Conservation (phyloP, 805 yeast species). For the Candida incommunis region DNA sequence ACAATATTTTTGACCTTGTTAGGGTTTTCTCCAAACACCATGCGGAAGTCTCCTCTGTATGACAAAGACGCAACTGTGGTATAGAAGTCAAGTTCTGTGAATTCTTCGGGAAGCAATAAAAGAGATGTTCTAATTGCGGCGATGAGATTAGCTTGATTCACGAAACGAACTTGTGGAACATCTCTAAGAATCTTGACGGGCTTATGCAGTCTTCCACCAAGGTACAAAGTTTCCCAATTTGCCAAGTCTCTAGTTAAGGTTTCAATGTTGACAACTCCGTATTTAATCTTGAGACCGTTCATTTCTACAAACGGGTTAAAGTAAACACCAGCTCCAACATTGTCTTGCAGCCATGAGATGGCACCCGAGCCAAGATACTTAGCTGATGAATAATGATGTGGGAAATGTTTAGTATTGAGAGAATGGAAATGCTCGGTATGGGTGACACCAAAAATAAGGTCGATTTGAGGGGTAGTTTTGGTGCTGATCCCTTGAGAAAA, state of each 20-base stretch:
- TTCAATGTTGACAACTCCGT: conserved; percentile 67
- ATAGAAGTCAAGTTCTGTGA: conserved; percentile 55
- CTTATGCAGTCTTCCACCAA: conserved; percentile 89
- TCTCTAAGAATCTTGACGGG: conserved; percentile 71
- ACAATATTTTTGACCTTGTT: conserved; percentile 80
- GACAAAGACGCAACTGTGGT: conserved; percentile 67
- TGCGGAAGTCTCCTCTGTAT: conserved; percentile 82
- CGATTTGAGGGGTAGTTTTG: conserved; percentile 42
- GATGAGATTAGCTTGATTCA: conserved; percentile 63
- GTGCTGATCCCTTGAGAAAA: conserved; percentile 54
- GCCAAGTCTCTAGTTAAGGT: conserved; percentile 51
- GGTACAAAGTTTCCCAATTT: conserved; percentile 75
- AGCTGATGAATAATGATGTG: conserved; percentile 65
- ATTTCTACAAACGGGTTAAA: conserved; percentile 80
- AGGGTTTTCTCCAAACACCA: conserved; percentile 83
- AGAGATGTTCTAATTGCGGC: conserved; percentile 64
- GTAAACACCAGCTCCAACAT: conserved; percentile 76
- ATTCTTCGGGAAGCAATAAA: conserved; percentile 33
- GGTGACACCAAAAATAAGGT: conserved; percentile 70
- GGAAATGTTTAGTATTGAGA: conserved; percentile 48
- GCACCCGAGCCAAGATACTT: conserved; percentile 44
- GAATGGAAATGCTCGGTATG: conserved; percentile 67
- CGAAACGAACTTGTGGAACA: conserved; percentile 44
- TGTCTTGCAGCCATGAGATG: conserved; percentile 42
- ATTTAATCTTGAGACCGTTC: conserved; percentile 50